phyloP scores from a whole-genome alignment of 139 green algal species.

The Micractinium conductrix region DNA sequence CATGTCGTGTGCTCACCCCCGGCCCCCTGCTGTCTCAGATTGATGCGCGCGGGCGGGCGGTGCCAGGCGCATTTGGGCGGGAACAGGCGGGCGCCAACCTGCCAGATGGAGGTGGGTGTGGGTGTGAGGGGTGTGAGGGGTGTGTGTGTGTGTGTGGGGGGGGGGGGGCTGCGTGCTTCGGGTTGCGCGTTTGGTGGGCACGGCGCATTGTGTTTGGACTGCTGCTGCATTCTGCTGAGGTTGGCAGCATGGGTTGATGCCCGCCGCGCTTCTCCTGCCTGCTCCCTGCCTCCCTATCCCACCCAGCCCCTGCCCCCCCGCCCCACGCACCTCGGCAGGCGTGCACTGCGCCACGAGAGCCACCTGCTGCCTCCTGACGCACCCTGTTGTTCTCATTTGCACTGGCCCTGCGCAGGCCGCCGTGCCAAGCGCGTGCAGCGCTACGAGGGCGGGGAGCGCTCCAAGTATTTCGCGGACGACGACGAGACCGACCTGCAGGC shows the following conservation, averaged over 20 bases:
- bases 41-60: constrained; percentile 72
- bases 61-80: constrained; percentile 85
- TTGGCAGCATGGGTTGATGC: background rate
- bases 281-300: background rate
- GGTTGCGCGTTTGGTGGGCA: no score
- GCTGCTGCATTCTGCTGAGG: background rate
- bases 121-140: no score
- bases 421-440: constrained; percentile 57
- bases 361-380: no score
- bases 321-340: no score
- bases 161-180: no score
- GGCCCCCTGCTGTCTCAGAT: no score
- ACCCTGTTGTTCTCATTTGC: background rate
- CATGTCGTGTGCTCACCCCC: no score
- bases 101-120: constrained; percentile 18
- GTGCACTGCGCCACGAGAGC: no score
- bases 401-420: background rate
- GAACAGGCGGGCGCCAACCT: constrained; percentile 53
- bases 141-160: no score
- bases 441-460: constrained; percentile 68
- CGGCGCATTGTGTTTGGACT: background rate
- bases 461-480: constrained; percentile 90
- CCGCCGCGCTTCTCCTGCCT: background rate
- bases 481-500: constrained; percentile 56
- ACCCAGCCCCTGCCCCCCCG: background rate